Percentiles rank a stretch among this genome's conserved stretches.
These are phyloP conservation scores for Chenopodium quinoa DNA, from an alignment of 148 eudicot species.

Conservation along the genomic window DNA sequence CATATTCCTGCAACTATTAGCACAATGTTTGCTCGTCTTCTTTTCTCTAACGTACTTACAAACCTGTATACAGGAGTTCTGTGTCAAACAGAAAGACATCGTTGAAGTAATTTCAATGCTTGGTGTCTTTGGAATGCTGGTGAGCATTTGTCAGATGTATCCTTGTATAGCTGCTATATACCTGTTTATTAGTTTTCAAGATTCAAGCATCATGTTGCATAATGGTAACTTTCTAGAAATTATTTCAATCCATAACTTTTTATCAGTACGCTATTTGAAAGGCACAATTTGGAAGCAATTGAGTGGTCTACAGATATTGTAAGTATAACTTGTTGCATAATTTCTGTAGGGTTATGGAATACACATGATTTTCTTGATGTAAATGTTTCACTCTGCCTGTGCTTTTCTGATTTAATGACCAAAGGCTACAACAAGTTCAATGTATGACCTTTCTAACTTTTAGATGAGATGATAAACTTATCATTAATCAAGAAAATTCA, in stretches of 20 bases:
- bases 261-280: slow-evolving; percentile 59
- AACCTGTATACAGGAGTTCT: slow-evolving; percentile 60
- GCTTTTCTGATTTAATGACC: neutral
- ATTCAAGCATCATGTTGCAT: neutral
- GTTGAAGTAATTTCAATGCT: slow-evolving; percentile 78
- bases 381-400: neutral
- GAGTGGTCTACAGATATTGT: slow-evolving; percentile 70
- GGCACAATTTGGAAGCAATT: slow-evolving; percentile 51
- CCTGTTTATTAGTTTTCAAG: neutral
- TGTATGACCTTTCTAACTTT: neutral
- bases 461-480: neutral
- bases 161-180: slow-evolving; percentile 31
- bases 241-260: slow-evolving; percentile 35
- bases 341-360: neutral
- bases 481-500: neutral
- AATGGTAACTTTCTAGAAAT: neutral
- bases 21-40: neutral
- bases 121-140: slow-evolving; percentile 68
- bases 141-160: slow-evolving; percentile 78
- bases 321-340: slow-evolving; percentile 29
- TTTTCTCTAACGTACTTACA: neutral
- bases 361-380: neutral
- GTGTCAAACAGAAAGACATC: slow-evolving; percentile 66
- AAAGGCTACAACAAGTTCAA: neutral
- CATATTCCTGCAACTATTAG: neutral